A percentile compares a stretch with the other conserved stretches of the same genome.
These are phyloP conservation scores for Calonectria leucothoes DNA, from an alignment of 2,329 filamentous ascomycete species.

Conservation along the genomic window DNA sequence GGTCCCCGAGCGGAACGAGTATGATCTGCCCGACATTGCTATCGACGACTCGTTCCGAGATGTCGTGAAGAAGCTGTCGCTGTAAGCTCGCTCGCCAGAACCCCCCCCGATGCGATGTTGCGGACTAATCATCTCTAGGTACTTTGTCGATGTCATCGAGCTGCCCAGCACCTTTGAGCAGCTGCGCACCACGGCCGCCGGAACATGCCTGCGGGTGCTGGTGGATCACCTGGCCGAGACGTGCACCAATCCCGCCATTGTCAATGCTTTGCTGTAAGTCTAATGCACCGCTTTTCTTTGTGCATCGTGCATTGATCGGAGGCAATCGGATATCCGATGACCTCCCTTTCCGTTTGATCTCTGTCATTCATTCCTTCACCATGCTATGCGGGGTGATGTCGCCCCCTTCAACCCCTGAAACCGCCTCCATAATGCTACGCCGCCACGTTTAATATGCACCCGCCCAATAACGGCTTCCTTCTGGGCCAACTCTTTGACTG, in stretches of 20 bases:
- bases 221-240: constrained; percentile 72
- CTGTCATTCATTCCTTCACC: neutral
- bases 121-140: constrained; percentile 54
- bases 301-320: neutral
- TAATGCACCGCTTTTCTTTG: neutral
- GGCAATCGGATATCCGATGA: neutral
- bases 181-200: constrained; percentile 73
- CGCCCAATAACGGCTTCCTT: neutral
- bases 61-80: constrained; percentile 75
- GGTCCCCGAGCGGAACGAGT: constrained; percentile 47
- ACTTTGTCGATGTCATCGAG: constrained; percentile 71
- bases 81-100: constrained; percentile 53
- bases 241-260: constrained; percentile 76
- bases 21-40: constrained; percentile 66
- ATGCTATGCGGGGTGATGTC: constrained; percentile 4
- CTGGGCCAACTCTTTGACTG: neutral
- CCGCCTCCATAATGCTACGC: neutral
- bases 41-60: constrained; percentile 71
- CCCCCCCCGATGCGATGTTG: neutral
- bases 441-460: neutral
- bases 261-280: constrained; percentile 79
- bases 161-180: constrained; percentile 80
- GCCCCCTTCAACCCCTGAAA: neutral
- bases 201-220: constrained; percentile 66
- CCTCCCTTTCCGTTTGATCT: neutral